Evolutionary conservation across 2,329 filamentous ascomycete species (phyloP).

Genomic region (Akanthomyces lecanii): DNA sequence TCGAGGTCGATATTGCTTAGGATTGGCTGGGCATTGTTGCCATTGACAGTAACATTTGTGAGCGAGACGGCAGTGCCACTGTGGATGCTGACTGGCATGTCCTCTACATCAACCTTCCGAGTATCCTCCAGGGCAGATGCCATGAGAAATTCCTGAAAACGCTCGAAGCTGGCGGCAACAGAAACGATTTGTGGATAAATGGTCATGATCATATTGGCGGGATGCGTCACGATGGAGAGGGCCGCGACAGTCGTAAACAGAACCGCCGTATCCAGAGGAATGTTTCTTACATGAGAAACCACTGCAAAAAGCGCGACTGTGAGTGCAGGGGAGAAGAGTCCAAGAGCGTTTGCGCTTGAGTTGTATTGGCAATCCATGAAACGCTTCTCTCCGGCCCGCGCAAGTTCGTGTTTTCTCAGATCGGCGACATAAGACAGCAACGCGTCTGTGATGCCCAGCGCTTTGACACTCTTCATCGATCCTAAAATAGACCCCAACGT

Average conservation of each 20-base stretch:
- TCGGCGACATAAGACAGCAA: conserved; percentile 1
- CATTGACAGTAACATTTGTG: background rate
- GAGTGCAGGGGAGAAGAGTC: conserved; percentile 12
- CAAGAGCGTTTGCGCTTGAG: conserved; percentile 14
- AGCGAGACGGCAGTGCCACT: background rate
- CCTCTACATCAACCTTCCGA: background rate
- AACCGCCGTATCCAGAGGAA: conserved; percentile 7
- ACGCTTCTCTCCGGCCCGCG: background rate
- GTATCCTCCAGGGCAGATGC: background rate
- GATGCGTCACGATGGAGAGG: conserved; percentile 18
- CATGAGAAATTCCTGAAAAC: conserved; percentile 12
- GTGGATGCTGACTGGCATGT: background rate
- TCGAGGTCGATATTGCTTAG: background rate
- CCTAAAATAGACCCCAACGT: conserved; percentile 32
- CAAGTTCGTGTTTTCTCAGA: conserved; percentile 4
- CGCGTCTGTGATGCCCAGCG: conserved; percentile 9
- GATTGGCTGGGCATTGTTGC: background rate
- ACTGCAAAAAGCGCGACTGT: conserved; percentile 12
- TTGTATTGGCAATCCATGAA: conserved; percentile 15
- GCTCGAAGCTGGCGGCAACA: conserved; percentile 12
- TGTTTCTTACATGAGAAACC: background rate
- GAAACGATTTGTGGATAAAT: conserved; percentile 17
- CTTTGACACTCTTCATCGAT: conserved; percentile 17
- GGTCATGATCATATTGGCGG: conserved; percentile 23
- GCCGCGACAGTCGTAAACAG: conserved; percentile 14